Evolutionary conservation across 208 protist species (phyloP), one percentile per base, ranked within the genome.

Genomic region (Blastocrithidia nonstop): DNA sequence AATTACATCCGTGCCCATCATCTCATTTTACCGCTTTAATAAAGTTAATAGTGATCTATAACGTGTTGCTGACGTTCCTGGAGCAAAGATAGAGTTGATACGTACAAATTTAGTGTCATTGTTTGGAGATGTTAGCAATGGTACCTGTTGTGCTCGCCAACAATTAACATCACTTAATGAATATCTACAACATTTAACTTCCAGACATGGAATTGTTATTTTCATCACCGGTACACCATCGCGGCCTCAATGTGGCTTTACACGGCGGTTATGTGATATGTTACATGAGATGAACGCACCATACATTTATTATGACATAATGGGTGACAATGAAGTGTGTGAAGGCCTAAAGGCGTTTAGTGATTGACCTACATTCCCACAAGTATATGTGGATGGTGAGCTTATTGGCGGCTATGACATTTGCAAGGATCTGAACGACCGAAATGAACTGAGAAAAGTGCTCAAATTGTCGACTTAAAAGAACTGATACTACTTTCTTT

Each of bases 361-460:
- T 6, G 84, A 96, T 45, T 96, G 88, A 86, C 88, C 88, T 19
- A 96, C 91, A 27, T 96, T 76, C 57, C 91, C 91, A 23, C 91
- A 96, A 51, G 70, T 96, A 11, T 96, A 95, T 61, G 82, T 90
- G 1, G 77, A 95, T 55, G 91, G 91, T 13, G 71, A 95, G 54
- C 63, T 96, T 6, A 81, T 96, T 42, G 91, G 91, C 15, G 91
- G 91, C 22, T 82, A 63, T 54, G 91, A 96, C 56, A 82, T 96
- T 37, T 85, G 92, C 50, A 53, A 49, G 22, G 58, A 96, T 54
- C 46, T 95, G 3, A 49, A 86, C 26, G 82, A 91, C 32, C 57
- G 66, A 19, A 81, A 78, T 9, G 74, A 92, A 38, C 65, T 96
- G 4, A 82, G 81, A 64, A 39, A 51, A 0, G 58, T 65, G 4